A percentile compares a stretch with the other conserved stretches of the same genome.
Conservation (phyloP, 352 stramenopile genomes). For the Pythium pectinolyticum region DNA sequence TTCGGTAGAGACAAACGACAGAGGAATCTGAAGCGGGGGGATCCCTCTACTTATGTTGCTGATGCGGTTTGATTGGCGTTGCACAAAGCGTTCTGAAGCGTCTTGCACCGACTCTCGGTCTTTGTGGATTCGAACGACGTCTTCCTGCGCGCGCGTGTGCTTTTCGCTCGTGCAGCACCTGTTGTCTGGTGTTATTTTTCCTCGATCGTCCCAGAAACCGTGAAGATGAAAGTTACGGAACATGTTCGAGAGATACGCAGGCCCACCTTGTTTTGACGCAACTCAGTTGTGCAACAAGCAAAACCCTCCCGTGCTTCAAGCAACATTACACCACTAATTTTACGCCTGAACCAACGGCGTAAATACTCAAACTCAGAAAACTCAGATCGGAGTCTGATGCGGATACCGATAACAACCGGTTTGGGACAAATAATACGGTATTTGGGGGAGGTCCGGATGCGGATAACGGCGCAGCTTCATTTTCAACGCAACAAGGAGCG, state of each 20-base stretch:
- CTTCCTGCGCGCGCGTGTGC: background rate
- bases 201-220: no score
- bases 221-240: no score
- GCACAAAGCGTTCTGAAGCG: background rate
- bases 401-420: no score
- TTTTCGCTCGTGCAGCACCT: background rate
- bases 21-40: background rate
- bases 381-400: background rate
- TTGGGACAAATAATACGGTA: no score
- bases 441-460: background rate
- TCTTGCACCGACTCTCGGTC: no score
- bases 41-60: constrained; percentile 3
- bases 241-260: no score
- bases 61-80: background rate
- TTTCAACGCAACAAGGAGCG: constrained; percentile 1
- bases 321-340: background rate
- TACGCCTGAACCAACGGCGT: no score
- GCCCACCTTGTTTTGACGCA: constrained; percentile 23
- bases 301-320: constrained; percentile 19
- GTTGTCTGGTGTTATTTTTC: background rate
- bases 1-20: background rate
- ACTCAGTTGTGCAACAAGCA: background rate
- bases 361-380: background rate
- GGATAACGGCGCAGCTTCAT: constrained; percentile 7
- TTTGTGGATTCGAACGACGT: no score